A percentile compares a stretch with the other conserved stretches of the same genome.
Conservation (phyloP, 2,329 filamentous ascomycete species). For the Hymenoscyphus scutula region DNA sequence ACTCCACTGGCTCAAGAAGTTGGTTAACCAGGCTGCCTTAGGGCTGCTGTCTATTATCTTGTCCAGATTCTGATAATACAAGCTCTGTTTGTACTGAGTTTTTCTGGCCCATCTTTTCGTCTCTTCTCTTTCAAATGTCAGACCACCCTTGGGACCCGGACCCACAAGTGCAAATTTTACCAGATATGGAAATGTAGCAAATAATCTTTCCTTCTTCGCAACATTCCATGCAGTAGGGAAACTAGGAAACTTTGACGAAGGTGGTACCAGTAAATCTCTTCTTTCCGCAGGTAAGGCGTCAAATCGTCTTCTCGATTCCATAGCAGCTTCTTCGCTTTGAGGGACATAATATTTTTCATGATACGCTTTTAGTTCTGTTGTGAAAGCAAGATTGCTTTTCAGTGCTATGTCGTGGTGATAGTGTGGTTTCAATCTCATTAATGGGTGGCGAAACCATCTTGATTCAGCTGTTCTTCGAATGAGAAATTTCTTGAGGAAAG, state of each 20-base stretch:
- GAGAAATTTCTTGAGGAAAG: conserved; percentile 23
- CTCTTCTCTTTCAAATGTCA: conserved; percentile 19
- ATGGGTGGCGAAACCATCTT: conserved; percentile 23
- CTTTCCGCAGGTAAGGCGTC: too few species aligned
- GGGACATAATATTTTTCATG: background rate
- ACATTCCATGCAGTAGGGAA: conserved; percentile 14
- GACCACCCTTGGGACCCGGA: background rate
- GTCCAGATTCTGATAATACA: conserved; percentile 15
- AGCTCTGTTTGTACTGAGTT: conserved; percentile 6
- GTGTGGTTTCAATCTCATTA: conserved; percentile 23
- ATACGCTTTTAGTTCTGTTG: background rate
- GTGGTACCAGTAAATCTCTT: too few species aligned
- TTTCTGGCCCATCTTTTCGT: conserved; percentile 1
- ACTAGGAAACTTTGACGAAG: too few species aligned
- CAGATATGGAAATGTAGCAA: conserved; percentile 24
- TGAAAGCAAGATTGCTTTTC: background rate
- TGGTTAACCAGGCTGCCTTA: conserved; percentile 22
- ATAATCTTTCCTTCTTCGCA: conserved; percentile 14
- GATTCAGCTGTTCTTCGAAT: conserved; percentile 22
- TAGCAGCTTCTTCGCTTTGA: background rate
- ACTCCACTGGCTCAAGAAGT: conserved; percentile 16
- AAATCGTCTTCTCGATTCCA: too few species aligned
- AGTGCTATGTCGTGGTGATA: conserved; percentile 23
- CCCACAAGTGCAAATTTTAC: conserved; percentile 9
- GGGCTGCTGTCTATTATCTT: conserved; percentile 20